Conservation (phyloP, 2,329 filamentous ascomycete genomes). For the Elsinoe fawcettii region DNA sequence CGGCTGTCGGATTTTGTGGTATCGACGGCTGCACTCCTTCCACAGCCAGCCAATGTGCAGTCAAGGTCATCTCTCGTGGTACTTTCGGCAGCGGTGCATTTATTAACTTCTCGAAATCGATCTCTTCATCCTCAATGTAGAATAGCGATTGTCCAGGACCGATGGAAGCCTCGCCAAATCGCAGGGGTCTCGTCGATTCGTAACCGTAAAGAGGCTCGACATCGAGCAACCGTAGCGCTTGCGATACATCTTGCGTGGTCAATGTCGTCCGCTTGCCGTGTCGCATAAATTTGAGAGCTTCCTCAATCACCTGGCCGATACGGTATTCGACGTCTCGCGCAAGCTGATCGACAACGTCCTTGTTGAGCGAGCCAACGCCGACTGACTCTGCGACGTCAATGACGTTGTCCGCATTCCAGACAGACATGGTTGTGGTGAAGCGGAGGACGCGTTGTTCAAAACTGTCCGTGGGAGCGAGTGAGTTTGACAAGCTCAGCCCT, state of each 20-base stretch:
- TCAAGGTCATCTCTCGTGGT: slow-evolving; percentile 78
- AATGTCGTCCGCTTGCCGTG: slow-evolving; percentile 78
- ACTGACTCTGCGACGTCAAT: slow-evolving; percentile 94
- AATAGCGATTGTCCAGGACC: slow-evolving; percentile 91
- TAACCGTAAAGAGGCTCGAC: slow-evolving; percentile 96
- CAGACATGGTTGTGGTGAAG: slow-evolving; percentile 48
- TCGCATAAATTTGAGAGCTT: slow-evolving; percentile 94
- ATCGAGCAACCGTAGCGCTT: slow-evolving; percentile 77
- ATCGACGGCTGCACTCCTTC: slow-evolving; percentile 96
- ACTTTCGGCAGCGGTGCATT: slow-evolving; percentile 94
- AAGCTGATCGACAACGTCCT: slow-evolving; percentile 80
- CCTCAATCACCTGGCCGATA: slow-evolving; percentile 84
- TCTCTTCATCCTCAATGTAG: slow-evolving; percentile 96
- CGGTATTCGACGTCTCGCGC: slow-evolving; percentile 94
- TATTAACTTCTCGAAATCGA: slow-evolving; percentile 98
- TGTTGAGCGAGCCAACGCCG: slow-evolving; percentile 70
- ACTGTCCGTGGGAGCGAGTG: no score
- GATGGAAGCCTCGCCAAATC: slow-evolving; percentile 88
- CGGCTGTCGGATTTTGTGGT: slow-evolving; percentile 78
- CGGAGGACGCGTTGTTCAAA: no score
- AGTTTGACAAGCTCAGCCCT: no score
- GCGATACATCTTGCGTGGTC: slow-evolving; percentile 80
- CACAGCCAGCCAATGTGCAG: slow-evolving; percentile 94
- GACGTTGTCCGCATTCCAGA: slow-evolving; percentile 96
- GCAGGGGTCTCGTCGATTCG: slow-evolving; percentile 78